Base-by-base conservation (phyloP, 805 yeast species). In the Candida hispaniensis region DNA sequence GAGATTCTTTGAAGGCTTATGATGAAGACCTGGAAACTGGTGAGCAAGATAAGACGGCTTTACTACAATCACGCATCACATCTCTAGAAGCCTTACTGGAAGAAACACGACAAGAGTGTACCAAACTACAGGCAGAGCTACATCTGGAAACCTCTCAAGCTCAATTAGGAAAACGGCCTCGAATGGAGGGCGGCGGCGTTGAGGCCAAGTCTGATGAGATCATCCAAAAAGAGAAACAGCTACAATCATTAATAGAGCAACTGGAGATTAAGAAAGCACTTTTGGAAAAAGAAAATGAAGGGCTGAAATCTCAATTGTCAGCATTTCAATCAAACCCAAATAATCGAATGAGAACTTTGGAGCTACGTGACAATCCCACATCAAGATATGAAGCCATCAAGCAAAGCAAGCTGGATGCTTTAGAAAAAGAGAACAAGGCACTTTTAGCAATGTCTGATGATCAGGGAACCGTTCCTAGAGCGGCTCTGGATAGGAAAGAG, bases 311-410 rank as follows among this genome's bases (percentile, higher is more conserved):
- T 18, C 36, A 32, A 23, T 27, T 23, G 14, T 32, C 36, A 9
- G n/a, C n/a, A n/a, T n/a, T n/a, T n/a, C n/a, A n/a, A n/a, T n/a
- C n/a, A n/a, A n/a, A n/a, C n/a, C n/a, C n/a, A n/a, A n/a, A n/a
- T n/a, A n/a, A n/a, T n/a, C 34, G 39, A 15, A 41, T 26, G 2
- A 65, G 74, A 34, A 63, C 81, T 2, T 52, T 82, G 9, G 79
- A 79, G 51, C 54, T 79, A 39, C 64, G 75, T 28, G 65, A 70
- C 18, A 80, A 77, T 50, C 93, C 93, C 2, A 64, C 75, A 9
- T 38, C 64, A 2, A 61, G 61, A 10, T 77, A 76, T 44, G 86
- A 80, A 49, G 52, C 64, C n/a, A 60, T 75, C 10, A 76, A 75
- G 44, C 64, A 60, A 39, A 60, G 63, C 23, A 60, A 67, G 38